phyloP scores from a whole-genome alignment of 352 stramenopile genomes.

The Hyphochytrium catenoides region DNA sequence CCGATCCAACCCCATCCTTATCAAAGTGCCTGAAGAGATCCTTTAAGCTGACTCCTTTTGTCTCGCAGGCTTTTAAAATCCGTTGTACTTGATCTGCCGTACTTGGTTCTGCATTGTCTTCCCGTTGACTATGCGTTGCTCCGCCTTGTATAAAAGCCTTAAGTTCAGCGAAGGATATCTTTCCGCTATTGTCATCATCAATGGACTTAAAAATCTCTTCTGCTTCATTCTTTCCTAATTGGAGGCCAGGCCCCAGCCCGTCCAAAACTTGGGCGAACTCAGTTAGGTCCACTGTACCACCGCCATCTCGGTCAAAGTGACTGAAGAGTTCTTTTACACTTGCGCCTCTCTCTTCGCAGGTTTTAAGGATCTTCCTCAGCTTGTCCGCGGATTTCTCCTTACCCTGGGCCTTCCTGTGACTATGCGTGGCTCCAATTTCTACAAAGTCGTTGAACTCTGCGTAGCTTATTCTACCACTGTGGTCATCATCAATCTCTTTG shows the following conservation, averaged over 20 bases:
- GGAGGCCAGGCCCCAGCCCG: too few relatives aligned
- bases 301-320: slow-evolving; percentile 9
- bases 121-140: slow-evolving; percentile 1
- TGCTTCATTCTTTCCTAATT: slow-evolving; percentile 15
- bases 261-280: slow-evolving; percentile 23
- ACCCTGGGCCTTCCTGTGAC: too few relatives aligned
- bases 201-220: slow-evolving; percentile 2
- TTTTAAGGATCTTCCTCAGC: slow-evolving; percentile 4
- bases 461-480: slow-evolving; percentile 25
- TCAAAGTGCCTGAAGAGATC: slow-evolving; percentile 56
- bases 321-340: slow-evolving; percentile 9
- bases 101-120: slow-evolving; percentile 8
- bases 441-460: slow-evolving; percentile 13
- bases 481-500: slow-evolving; percentile 14
- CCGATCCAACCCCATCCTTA: slow-evolving; percentile 21
- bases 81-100: slow-evolving; percentile 14
- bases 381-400: too few relatives aligned
- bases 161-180: background rate
- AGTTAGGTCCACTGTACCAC: slow-evolving; percentile 2
- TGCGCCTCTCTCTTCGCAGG: slow-evolving; percentile 5
- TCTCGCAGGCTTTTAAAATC: slow-evolving; percentile 7
- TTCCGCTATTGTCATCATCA: background rate
- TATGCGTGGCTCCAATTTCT: background rate
- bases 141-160: background rate
- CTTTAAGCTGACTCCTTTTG: slow-evolving; percentile 17